Evolutionary conservation across 2,329 filamentous ascomycete genomes (phyloP).

Genomic region (Xylariaceae sp.): DNA sequence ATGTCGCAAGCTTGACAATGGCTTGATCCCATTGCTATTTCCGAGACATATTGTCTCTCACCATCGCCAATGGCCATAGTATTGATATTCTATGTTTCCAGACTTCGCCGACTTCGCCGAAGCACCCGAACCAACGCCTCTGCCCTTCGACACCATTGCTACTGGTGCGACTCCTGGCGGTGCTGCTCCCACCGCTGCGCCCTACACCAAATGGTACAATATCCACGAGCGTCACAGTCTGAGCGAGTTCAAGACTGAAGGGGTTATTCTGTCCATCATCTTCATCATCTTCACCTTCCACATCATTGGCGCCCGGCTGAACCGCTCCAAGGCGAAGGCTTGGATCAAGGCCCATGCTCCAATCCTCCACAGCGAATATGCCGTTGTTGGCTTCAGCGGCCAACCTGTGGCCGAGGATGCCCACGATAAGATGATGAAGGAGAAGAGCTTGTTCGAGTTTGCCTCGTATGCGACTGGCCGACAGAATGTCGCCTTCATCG

Average conservation of each 20-base stretch:
- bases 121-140: conserved; percentile 64
- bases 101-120: conserved; percentile 94
- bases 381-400: conserved; percentile 76
- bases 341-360: conserved; percentile 78
- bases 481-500: conserved; percentile 88
- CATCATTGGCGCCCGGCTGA: conserved; percentile 74
- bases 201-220: conserved; percentile 95
- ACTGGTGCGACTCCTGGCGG: conserved; percentile 45
- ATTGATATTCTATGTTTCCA: conserved; percentile 44
- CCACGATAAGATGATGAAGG: conserved; percentile 66
- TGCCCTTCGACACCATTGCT: conserved; percentile 45
- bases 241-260: conserved; percentile 84
- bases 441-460: conserved; percentile 86
- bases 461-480: conserved; percentile 85
- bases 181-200: conserved; percentile 51
- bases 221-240: conserved; percentile 86
- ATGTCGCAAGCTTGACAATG: no score
- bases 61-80: neutral
- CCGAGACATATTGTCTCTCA: conserved; percentile 23
- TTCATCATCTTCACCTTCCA: conserved; percentile 74
- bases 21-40: no score
- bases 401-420: conserved; percentile 47
- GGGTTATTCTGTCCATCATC: conserved; percentile 74
- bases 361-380: conserved; percentile 76
- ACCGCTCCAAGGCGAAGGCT: conserved; percentile 73